Percentiles rank a stretch among this genome's conserved stretches.
Conservation (phyloP, 805 yeast genomes). For the Nakazawaea ishiwadae region DNA sequence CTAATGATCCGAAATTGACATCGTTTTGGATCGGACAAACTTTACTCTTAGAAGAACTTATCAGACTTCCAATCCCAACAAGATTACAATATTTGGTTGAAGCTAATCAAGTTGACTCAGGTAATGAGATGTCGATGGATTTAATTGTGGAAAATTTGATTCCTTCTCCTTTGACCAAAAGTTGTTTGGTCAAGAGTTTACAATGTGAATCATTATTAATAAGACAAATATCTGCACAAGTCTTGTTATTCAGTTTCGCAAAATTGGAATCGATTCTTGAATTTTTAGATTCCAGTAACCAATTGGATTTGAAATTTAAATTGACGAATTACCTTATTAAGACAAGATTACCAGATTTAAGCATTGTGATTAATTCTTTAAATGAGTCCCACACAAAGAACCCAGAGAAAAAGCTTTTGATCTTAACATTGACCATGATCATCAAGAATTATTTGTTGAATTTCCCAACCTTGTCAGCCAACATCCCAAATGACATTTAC, state of each 20-base stretch:
- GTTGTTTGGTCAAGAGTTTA: conserved; percentile 55
- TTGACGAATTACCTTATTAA: conserved; percentile 19
- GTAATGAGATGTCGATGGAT: background rate
- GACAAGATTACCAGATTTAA: conserved; percentile 44
- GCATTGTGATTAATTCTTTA: conserved; percentile 36
- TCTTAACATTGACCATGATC: conserved; percentile 42
- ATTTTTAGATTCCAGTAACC: conserved; percentile 22
- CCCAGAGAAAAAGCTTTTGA: conserved; percentile 38
- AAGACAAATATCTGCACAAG: conserved; percentile 58
- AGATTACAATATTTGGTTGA: conserved; percentile 17
- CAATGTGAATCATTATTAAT: conserved; percentile 45
- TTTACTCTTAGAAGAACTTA: conserved; percentile 51
- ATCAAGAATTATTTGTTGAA: conserved; percentile 33
- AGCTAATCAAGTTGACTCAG: background rate
- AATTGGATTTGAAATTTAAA: conserved; percentile 16
- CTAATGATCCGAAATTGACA: conserved; percentile 73
- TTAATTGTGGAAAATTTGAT: conserved; percentile 46
- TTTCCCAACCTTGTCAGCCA: conserved; percentile 24
- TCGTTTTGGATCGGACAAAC: conserved; percentile 83
- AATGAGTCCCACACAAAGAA: conserved; percentile 33
- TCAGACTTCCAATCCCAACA: conserved; percentile 52
- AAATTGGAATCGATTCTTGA: conserved; percentile 43
- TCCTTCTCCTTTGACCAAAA: conserved; percentile 60
- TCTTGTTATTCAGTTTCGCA: conserved; percentile 47
- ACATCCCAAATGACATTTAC: conserved; percentile 24